Conservation (phyloP, 768 basidiomycete species). For the Rhizopogon roseolus region DNA sequence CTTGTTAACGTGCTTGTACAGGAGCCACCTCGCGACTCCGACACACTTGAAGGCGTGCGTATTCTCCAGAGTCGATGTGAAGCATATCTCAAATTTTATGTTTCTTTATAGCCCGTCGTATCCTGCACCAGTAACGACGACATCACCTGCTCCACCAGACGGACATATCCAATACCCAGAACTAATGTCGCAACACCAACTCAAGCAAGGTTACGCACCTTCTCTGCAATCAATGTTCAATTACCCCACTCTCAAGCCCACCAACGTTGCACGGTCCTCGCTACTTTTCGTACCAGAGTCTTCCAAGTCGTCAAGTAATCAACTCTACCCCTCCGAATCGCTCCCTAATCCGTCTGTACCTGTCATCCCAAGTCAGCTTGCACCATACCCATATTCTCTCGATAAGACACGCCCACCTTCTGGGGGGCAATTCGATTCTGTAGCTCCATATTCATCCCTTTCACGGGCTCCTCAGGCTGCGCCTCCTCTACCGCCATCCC, state of each 20-base stretch:
- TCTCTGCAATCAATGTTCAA: constrained; percentile 74
- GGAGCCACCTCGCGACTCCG: constrained; percentile 18
- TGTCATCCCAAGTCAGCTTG: constrained; percentile 14
- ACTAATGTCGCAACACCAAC: constrained; percentile 78
- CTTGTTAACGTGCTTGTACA: constrained; percentile 17
- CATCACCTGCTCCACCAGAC: constrained; percentile 52
- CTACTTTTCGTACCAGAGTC: constrained; percentile 39
- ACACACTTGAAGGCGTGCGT: constrained; percentile 35
- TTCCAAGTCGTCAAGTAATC: constrained; percentile 15
- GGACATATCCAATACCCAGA: constrained; percentile 55
- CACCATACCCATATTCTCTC: constrained; percentile 11
- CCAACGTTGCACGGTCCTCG: constrained; percentile 34
- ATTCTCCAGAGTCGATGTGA: neutral
- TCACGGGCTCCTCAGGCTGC: constrained; percentile 18
- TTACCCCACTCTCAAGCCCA: constrained; percentile 27
- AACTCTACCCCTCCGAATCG: constrained; percentile 27
- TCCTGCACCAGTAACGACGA: constrained; percentile 63
- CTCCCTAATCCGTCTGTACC: constrained; percentile 32
- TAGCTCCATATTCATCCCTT: constrained; percentile 15
- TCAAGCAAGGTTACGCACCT: constrained; percentile 72
- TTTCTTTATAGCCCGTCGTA: constrained; percentile 27
- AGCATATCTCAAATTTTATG: neutral
- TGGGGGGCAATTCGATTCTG: neutral
- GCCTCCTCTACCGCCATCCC: constrained; percentile 19
- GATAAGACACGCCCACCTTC: neutral